Conservation (phyloP, 768 basidiomycete genomes). For the Lentinus brumalis region DNA sequence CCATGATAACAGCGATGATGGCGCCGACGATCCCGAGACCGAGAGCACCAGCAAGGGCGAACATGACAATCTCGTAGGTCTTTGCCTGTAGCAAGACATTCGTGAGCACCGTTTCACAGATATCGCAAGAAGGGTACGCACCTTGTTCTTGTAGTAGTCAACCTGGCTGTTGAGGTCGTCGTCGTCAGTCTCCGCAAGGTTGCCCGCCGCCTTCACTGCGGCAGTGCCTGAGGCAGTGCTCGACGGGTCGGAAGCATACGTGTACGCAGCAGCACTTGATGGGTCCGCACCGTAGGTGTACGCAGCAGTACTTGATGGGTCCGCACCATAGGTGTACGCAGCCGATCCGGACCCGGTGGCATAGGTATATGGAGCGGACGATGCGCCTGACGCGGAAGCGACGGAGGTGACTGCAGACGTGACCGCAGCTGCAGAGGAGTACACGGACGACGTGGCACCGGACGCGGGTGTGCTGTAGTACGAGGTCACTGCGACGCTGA, state of each 20-base stretch:
- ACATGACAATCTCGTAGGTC: conserved; percentile 17
- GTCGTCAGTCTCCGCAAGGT: background rate
- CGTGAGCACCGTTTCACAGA: background rate
- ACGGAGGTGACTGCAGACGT: too few species aligned
- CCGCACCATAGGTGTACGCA: too few species aligned
- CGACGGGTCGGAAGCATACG: background rate
- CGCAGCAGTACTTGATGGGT: too few species aligned
- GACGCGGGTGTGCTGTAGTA: background rate
- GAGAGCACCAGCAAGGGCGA: background rate
- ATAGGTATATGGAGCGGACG: too few species aligned
- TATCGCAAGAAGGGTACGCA: too few species aligned
- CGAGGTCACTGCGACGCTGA: background rate
- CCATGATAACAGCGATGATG: conserved; percentile 7
- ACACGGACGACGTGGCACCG: background rate
- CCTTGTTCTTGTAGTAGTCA: background rate
- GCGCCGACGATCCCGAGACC: conserved; percentile 2
- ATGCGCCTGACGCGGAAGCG: too few species aligned
- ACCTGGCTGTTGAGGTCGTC: background rate
- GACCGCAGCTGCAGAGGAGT: background rate
- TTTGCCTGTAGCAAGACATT: conserved; percentile 2
- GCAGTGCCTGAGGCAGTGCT: background rate
- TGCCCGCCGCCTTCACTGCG: background rate
- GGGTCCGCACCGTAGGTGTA: background rate
- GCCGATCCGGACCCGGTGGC: too few species aligned
- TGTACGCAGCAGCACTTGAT: background rate